Base-by-base conservation (phyloP, 2,329 filamentous ascomycete genomes). In the Curvularia sp. region DNA sequence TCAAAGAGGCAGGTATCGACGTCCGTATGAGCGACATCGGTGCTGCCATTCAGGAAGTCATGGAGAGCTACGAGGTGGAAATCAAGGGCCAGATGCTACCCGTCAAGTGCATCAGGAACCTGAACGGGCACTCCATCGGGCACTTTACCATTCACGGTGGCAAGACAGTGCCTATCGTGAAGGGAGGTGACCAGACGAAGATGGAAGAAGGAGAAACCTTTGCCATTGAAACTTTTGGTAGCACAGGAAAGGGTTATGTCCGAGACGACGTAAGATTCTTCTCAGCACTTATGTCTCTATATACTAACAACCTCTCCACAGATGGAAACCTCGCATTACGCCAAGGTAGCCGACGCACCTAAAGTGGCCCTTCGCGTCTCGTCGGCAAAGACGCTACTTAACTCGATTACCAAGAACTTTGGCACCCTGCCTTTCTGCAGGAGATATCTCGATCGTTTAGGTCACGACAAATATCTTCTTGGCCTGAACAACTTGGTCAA, bases 181-280 rank as follows among this genome's bases (percentile, higher is more conserved):
- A 96, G 82, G 89, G 87, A 61, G 86, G 86, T 61, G 92, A 96
- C 72, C 87, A 89, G 76, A 96, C 92, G 51, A 97, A 96, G 84
- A 98, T 98, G 94, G 93, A 97, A 80, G 94, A 97, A 79, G 93
- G 93, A 41, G 93, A 98, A 74, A 89, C 93, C 18, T 98, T 96
- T 77, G 93, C 93, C 64, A 96, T 97, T 69, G 93, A 97, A 81
- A 97, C 93, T 0, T 97, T 97, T 77, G 94, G 93, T 60, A 95
- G 90, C 76, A 97, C 93, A 21, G 94, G 93, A 64, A 93, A 92
- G 75, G 93, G 93, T 65, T 90, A 91, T 73, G 91, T 97, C 55
- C 82, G 87, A 65, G 93, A 97, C 73, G 92, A 97, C 79, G 90
- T 92, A 79, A 30, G 62, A 51, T 21, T 36, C 13, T 5, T 21